Percentiles rank a stretch among this genome's conserved stretches.
These are phyloP conservation scores for Sindora glabra DNA, from an alignment of 306 rosid genomes.

Conservation along the genomic window DNA sequence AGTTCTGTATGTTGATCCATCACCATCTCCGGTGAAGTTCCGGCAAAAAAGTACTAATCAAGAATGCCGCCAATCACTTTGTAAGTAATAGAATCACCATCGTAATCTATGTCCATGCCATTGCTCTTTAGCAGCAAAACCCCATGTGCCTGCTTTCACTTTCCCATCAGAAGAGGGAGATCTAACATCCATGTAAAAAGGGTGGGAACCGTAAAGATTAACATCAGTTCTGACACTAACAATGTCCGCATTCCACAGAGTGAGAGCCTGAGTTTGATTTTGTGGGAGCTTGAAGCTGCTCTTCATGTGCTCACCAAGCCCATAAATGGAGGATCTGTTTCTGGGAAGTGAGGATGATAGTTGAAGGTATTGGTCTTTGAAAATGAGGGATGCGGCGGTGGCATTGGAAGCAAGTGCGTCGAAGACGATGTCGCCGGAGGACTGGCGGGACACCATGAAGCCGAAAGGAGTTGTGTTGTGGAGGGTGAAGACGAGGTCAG, in stretches of 20 bases:
- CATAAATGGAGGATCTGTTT: constrained; percentile 44
- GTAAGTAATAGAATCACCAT: constrained; percentile 55
- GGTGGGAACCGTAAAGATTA: constrained; percentile 85
- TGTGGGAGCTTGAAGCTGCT: constrained; percentile 50
- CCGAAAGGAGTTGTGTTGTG: constrained; percentile 62
- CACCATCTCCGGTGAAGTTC: constrained; percentile 61
- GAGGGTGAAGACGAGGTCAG: constrained; percentile 63
- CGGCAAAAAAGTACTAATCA: constrained; percentile 64
- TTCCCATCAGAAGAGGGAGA: constrained; percentile 34
- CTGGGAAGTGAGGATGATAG: constrained; percentile 59
- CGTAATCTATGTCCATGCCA: constrained; percentile 69
- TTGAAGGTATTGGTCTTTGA: constrained; percentile 72
- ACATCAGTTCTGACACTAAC: constrained; percentile 30
- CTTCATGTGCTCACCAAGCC: constrained; percentile 74
- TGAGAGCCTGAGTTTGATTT: constrained; percentile 34
- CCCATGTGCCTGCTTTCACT: constrained; percentile 59
- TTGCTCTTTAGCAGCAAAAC: constrained; percentile 66
- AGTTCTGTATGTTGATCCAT: constrained; percentile 70
- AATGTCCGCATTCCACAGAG: constrained; percentile 58
- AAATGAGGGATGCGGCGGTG: constrained; percentile 41
- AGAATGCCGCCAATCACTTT: constrained; percentile 71
- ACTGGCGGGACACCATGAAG: constrained; percentile 53
- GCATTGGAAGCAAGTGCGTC: too few relatives aligned
- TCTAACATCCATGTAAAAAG: constrained; percentile 70
- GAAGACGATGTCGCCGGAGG: constrained; percentile 53